Conservation (phyloP, 768 basidiomycete genomes). For the Phaeotremella skinneri region DNA sequence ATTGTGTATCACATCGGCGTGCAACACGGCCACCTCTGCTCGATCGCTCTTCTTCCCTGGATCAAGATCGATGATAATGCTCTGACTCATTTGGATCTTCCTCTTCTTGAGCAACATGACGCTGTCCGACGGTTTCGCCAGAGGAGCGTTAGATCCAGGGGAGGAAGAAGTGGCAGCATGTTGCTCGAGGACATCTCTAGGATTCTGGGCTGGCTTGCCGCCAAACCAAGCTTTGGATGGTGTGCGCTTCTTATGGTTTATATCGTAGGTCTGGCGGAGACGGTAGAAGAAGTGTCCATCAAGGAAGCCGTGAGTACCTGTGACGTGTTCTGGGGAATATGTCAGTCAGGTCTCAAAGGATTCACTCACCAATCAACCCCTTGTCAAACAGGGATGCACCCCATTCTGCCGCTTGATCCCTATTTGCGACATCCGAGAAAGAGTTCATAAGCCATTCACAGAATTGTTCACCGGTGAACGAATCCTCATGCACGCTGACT, state of each 20-base stretch:
- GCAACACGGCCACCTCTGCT: slow-evolving; percentile 81
- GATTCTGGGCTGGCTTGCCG: slow-evolving; percentile 12
- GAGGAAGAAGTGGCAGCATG: slow-evolving; percentile 27
- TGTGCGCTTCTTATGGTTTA: slow-evolving; percentile 26
- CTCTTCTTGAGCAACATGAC: slow-evolving; percentile 19
- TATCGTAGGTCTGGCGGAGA: slow-evolving; percentile 67
- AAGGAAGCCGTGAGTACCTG: slow-evolving; percentile 74
- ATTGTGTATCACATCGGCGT: slow-evolving; percentile 94
- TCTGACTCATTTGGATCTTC: slow-evolving; percentile 65
- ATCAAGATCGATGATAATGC: slow-evolving; percentile 74
- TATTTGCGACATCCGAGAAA: slow-evolving; percentile 80
- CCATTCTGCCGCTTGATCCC: slow-evolving; percentile 76
- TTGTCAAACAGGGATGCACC: slow-evolving; percentile 73
- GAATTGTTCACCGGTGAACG: slow-evolving; percentile 85
- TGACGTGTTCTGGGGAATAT: slow-evolving; percentile 62
- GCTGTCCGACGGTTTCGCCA: neutral
- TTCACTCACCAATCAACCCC: slow-evolving; percentile 62
- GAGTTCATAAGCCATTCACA: slow-evolving; percentile 90
- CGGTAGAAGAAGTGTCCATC: slow-evolving; percentile 92
- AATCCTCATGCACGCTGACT: slow-evolving; percentile 61
- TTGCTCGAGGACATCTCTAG: slow-evolving; percentile 26
- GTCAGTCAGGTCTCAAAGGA: neutral
- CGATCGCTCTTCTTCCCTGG: slow-evolving; percentile 71
- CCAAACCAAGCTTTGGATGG: slow-evolving; percentile 33
- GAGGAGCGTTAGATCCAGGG: slow-evolving; percentile 14